Percentiles rank a stretch among this genome's conserved stretches.
Conservation (phyloP, 176 grass and related monocot genomes). For the Ananas comosus region DNA sequence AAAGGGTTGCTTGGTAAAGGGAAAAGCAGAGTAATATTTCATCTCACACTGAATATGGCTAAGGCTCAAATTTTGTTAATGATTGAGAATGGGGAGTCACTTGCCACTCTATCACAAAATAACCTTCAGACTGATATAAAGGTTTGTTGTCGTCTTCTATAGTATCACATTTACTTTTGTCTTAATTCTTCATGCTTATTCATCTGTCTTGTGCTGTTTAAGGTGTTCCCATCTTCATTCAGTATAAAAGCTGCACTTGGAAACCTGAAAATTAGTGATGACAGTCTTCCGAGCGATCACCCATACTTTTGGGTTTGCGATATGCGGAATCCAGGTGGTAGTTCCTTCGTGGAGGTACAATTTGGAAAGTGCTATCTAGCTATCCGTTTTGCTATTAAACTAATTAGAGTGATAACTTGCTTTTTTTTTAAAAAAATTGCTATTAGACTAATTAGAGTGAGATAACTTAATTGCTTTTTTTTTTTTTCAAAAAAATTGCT, state of each 20-base stretch:
- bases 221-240: slow-evolving; percentile 90
- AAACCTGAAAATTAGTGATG: slow-evolving; percentile 98
- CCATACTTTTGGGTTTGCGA: slow-evolving; percentile 97
- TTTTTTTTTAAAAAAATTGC: too few species aligned
- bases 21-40: slow-evolving; percentile 90
- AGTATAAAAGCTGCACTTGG: slow-evolving; percentile 97
- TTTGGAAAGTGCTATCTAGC: slow-evolving; percentile 6
- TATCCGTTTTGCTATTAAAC: slow-evolving; percentile 6
- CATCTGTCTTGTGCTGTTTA: slow-evolving; percentile 24
- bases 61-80: slow-evolving; percentile 91
- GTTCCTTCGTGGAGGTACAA: slow-evolving; percentile 90
- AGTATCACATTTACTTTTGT: not conserved
- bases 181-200: slow-evolving; percentile 13
- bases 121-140: slow-evolving; percentile 87
- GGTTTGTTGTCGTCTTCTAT: slow-evolving; percentile 27
- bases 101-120: slow-evolving; percentile 91
- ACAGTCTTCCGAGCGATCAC: slow-evolving; percentile 60
- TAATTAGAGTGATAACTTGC: not conserved
- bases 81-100: slow-evolving; percentile 50
- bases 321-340: slow-evolving; percentile 88
- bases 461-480: not conserved
- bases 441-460: not conserved
- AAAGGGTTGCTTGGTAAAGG: slow-evolving; percentile 71
- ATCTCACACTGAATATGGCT: slow-evolving; percentile 91
- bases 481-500: too few species aligned